A percentile compares a stretch with the other conserved stretches of the same genome.
Conservation (phyloP, 495 filamentous ascomycete genomes). For the Apiosordaria backusii region DNA sequence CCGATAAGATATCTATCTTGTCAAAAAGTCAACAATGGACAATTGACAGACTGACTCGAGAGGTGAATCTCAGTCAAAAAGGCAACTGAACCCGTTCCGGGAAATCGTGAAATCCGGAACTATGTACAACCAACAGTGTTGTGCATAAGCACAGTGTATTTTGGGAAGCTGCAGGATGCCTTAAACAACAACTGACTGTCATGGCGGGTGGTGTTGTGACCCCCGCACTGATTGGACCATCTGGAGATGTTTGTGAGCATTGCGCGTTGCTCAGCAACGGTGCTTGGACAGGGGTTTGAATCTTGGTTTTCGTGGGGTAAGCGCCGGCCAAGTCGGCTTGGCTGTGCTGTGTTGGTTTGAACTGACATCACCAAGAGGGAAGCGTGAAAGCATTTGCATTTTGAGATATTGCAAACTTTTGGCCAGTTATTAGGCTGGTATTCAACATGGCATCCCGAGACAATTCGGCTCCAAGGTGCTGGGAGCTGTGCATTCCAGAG, state of each 20-base stretch:
- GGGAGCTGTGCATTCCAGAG: background rate
- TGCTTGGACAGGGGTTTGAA: background rate
- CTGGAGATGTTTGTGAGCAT: background rate
- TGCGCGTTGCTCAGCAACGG: slow-evolving; percentile 17
- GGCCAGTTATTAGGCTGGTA: background rate
- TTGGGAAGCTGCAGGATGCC: background rate
- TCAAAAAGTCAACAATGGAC: background rate
- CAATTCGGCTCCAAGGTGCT: background rate
- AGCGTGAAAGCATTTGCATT: background rate
- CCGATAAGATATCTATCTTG: background rate
- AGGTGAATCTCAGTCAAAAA: background rate
- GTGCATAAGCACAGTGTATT: background rate
- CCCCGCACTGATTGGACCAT: slow-evolving; percentile 10
- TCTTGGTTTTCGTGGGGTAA: background rate
- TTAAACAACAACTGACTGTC: background rate
- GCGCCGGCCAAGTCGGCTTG: background rate
- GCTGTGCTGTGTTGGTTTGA: background rate
- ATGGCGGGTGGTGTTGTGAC: background rate
- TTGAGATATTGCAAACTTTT: background rate
- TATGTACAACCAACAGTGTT: background rate
- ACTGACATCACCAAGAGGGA: background rate
- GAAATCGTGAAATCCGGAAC: background rate
- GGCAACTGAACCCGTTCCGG: background rate
- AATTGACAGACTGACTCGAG: background rate
- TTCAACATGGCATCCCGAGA: background rate